A percentile compares a stretch with the other conserved stretches of the same genome.
These are phyloP conservation scores for Phaffia rhodozyma DNA, from an alignment of 1,284 basidiomycete species.

Conservation along the genomic window DNA sequence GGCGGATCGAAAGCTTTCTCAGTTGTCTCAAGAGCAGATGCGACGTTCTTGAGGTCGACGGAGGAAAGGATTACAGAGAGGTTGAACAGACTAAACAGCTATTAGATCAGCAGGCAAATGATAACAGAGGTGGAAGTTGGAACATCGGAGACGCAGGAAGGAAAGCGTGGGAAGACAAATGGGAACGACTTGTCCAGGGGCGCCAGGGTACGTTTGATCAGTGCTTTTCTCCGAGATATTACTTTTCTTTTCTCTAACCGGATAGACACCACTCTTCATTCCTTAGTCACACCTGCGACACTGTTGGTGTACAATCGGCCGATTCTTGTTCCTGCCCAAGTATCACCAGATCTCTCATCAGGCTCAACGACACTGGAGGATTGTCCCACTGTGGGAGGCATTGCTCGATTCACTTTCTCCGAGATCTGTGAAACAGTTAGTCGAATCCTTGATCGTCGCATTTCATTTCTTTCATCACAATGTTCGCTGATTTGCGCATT, in stretches of 20 bases:
- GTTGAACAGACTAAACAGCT: slow-evolving; percentile 28
- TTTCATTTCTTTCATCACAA: background rate
- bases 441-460: background rate
- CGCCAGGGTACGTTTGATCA: slow-evolving; percentile 1
- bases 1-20: slow-evolving; percentile 52
- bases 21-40: slow-evolving; percentile 51
- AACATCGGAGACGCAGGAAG: slow-evolving; percentile 19
- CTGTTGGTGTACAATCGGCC: slow-evolving; percentile 43
- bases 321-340: slow-evolving; percentile 38
- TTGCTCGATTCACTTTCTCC: slow-evolving; percentile 42
- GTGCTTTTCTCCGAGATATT: no score
- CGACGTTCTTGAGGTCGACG: slow-evolving; percentile 47
- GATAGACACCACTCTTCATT: background rate
- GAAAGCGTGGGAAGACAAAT: slow-evolving; percentile 30
- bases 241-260: background rate
- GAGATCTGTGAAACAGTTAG: slow-evolving; percentile 50
- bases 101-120: background rate
- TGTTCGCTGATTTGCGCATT: background rate
- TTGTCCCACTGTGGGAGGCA: background rate
- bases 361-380: background rate
- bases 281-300: slow-evolving; percentile 23
- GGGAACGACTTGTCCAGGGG: slow-evolving; percentile 25
- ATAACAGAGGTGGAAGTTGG: slow-evolving; percentile 24
- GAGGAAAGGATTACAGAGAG: slow-evolving; percentile 39
- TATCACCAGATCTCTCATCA: background rate